phyloP scores from a whole-genome alignment of 2,329 filamentous ascomycete species.

The Coniochaeta sp. region DNA sequence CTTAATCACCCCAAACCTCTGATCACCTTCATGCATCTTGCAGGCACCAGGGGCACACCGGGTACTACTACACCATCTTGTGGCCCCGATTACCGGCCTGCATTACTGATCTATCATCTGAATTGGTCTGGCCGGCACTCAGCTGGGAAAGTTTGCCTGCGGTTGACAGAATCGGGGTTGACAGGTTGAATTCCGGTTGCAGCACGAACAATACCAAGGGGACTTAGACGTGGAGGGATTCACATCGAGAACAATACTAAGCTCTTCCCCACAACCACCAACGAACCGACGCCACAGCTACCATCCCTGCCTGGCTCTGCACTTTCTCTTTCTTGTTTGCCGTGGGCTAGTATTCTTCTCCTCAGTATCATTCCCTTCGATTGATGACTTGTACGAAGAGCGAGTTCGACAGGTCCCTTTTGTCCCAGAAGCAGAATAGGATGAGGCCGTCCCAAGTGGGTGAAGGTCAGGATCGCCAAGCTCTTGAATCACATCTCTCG shows the following conservation, averaged over 20 bases:
- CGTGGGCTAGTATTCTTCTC: not conserved
- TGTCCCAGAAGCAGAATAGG: not conserved
- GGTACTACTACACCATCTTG: not conserved
- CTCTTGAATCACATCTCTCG: not conserved
- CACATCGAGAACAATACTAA: constrained; percentile 10
- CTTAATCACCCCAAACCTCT: not conserved
- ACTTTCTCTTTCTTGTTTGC: not conserved
- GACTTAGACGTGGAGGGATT: not conserved
- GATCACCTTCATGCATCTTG: too few relatives aligned
- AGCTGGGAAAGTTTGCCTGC: not conserved
- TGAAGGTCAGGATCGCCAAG: not conserved
- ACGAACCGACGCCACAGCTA: not conserved
- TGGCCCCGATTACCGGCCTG: not conserved
- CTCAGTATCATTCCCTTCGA: not conserved
- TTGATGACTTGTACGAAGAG: not conserved
- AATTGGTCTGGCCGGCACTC: not conserved
- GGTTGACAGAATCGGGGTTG: not conserved
- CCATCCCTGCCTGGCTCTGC: constrained; percentile 6
- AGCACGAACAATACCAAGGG: constrained; percentile 12
- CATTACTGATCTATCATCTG: not conserved
- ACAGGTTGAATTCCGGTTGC: not conserved
- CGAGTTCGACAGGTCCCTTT: not conserved
- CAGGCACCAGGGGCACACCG: not conserved
- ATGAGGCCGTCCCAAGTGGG: not conserved
- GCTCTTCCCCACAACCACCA: not conserved